Percentiles rank a stretch among this genome's conserved stretches.
phyloP scores from a whole-genome alignment of 169 alveolate genomes.

The Eimeria falciformis region DNA sequence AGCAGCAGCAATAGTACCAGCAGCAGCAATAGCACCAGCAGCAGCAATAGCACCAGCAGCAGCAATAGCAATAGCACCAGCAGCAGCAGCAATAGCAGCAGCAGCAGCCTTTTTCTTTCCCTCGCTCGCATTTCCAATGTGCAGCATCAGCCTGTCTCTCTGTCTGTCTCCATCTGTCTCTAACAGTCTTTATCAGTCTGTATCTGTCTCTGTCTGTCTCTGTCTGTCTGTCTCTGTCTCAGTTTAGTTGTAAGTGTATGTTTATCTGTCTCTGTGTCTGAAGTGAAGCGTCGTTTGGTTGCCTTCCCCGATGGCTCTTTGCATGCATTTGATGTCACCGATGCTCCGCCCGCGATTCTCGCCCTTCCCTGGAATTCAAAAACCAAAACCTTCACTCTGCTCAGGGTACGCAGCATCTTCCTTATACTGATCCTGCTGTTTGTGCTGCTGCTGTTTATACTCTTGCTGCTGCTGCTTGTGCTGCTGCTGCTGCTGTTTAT shows the following conservation, averaged over 20 bases:
- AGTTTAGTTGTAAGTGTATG: background rate
- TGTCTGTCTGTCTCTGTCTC: background rate
- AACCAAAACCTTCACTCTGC: constrained; percentile 48
- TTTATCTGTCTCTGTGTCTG: background rate
- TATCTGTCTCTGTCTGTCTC: background rate
- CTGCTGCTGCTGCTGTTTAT: constrained; percentile 7
- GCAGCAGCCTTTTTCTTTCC: background rate
- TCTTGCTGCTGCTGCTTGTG: background rate
- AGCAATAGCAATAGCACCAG: constrained; percentile 17
- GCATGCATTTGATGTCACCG: constrained; percentile 37
- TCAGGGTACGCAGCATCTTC: constrained; percentile 21
- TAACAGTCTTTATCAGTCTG: background rate
- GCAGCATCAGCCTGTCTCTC: background rate
- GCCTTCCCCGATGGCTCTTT: constrained; percentile 57
- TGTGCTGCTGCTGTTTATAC: constrained; percentile 12
- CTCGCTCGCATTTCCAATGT: background rate
- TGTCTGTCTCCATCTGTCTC: background rate
- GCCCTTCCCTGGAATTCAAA: constrained; percentile 27
- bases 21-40: too few relatives aligned
- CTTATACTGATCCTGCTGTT: constrained; percentile 15
- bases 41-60: too few relatives aligned
- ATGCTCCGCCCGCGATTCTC: constrained; percentile 72
- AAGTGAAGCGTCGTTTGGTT: constrained; percentile 53
- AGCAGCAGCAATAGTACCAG: too few relatives aligned
- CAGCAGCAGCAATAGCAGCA: constrained; percentile 38